Evolutionary conservation across 495 filamentous ascomycete species (phyloP), one percentile per base, ranked within the genome.

Genomic region (Emericellopsis terricola): DNA sequence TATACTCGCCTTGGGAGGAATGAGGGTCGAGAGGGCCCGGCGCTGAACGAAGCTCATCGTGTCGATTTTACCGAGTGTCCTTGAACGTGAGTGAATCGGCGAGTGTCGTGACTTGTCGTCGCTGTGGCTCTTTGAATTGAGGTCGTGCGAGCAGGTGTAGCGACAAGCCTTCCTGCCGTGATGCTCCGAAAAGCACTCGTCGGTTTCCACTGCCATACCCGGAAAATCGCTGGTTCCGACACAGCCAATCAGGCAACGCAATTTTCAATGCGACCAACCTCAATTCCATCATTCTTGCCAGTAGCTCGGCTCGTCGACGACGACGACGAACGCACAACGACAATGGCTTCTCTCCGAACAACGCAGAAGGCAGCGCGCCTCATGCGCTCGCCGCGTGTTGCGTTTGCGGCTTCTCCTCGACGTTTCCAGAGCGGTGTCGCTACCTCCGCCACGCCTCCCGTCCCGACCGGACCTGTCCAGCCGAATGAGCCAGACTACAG

Each of bases 1-100:
- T n/a, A n/a, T n/a, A 45, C 71, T 42, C 72, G 87, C 86, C 79
- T 96, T 96, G 45, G 89, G 89, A 46, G 89, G 89, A 57, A 99
- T 92, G 53, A 99, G 71, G 68, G 91, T 93, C 50, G 91, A 94
- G 51, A 99, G 78, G 69, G 71, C 78, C 58, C 87, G 73, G 58
- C 78, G 78, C 47, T 71, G 67, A 48, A 89, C 71, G 73, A 70
- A 84, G 64, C 84, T 93, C 87, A 94, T 96, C 57, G 62, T 78
- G 71, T 54, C 53, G 56, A 57, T n/a, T n/a, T n/a, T n/a, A n/a
- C n/a, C n/a, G 24, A 33, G 18, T 14, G 13, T 11, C 31, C 17
- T 14, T 4, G 15, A 20, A 32, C 14, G 6, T 19, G 18, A 14
- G 14, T 19, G 30, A 19, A 18, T 17, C 13, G 8, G 9, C 15